Evolutionary conservation across 1,139 yeast species (phyloP).

Genomic region (Blastobotrys raffinosifermentans): DNA sequence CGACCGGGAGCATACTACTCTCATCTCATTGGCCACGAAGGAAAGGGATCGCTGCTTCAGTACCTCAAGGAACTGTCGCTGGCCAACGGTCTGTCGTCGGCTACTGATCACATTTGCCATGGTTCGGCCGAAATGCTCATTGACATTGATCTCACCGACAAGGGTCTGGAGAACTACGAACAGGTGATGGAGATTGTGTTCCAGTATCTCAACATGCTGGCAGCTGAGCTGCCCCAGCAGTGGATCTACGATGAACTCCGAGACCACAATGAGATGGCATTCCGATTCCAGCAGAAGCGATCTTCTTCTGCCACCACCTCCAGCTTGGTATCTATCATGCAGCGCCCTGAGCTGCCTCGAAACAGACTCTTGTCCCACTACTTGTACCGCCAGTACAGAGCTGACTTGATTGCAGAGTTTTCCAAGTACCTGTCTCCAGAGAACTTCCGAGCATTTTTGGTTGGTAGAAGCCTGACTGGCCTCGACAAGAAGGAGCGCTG

Average conservation of each 20-base stretch:
- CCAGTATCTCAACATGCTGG: conserved; percentile 63
- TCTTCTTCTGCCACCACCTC: conserved; percentile 57
- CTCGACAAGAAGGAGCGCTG: conserved; percentile 57
- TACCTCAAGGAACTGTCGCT: conserved; percentile 66
- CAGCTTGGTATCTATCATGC: conserved; percentile 44
- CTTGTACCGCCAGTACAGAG: conserved; percentile 56
- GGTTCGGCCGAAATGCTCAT: conserved; percentile 64
- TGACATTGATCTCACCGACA: conserved; percentile 67
- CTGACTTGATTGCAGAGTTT: conserved; percentile 47
- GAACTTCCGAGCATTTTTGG: conserved; percentile 56
- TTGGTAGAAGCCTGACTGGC: conserved; percentile 34
- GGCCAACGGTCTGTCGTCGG: conserved; percentile 76
- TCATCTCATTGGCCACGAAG: conserved; percentile 89
- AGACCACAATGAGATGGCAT: conserved; percentile 44
- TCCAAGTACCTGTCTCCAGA: conserved; percentile 46
- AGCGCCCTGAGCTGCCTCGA: conserved; percentile 53
- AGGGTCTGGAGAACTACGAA: conserved; percentile 61
- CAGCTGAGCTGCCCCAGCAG: conserved; percentile 50
- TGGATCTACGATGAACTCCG: conserved; percentile 48
- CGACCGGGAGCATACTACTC: conserved; percentile 67
- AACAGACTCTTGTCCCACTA: conserved; percentile 52
- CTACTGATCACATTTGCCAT: conserved; percentile 60
- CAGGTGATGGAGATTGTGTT: conserved; percentile 55
- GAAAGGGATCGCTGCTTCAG: conserved; percentile 71
- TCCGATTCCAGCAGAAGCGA: conserved; percentile 62